These are phyloP conservation scores for Glycine soja DNA, from an alignment of 306 rosid species.

Conservation along the genomic window DNA sequence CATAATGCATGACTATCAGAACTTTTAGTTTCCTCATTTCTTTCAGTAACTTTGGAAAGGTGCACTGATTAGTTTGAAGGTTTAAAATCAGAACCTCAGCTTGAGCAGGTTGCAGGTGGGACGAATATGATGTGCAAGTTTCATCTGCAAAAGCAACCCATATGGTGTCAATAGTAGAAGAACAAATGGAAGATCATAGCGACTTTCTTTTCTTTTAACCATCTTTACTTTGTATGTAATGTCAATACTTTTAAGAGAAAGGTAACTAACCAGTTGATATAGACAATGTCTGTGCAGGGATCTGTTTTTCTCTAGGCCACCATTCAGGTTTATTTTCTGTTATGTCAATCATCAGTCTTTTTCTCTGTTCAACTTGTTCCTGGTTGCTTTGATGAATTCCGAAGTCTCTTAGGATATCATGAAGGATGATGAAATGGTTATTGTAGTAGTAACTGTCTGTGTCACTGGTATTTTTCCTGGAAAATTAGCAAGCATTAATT, in stretches of 20 bases:
- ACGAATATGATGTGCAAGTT: constrained; percentile 44
- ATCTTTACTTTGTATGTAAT: not conserved
- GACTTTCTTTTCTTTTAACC: not conserved
- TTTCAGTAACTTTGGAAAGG: constrained; percentile 46
- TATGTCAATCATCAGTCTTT: constrained; percentile 52
- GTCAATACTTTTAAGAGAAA: not conserved
- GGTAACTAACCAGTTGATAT: constrained; percentile 64
- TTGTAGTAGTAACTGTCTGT: constrained; percentile 50
- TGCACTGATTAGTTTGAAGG: constrained; percentile 45
- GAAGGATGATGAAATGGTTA: constrained; percentile 56
- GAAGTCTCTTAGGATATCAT: constrained; percentile 69
- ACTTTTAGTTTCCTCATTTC: constrained; percentile 60
- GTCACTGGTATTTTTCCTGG: constrained; percentile 56
- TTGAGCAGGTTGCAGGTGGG: constrained; percentile 35
- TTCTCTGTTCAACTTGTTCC: constrained; percentile 48
- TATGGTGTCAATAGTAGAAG: not conserved
- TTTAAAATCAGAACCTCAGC: constrained; percentile 62
- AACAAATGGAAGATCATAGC: not conserved
- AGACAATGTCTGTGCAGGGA: constrained; percentile 52
- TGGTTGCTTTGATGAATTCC: constrained; percentile 50
- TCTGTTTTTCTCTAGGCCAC: constrained; percentile 31
- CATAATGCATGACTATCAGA: constrained; percentile 53
- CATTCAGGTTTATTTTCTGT: constrained; percentile 42
- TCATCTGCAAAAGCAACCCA: constrained; percentile 57
- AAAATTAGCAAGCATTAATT: constrained; percentile 21